Evolutionary conservation across 2,329 filamentous ascomycete genomes (phyloP).

Genomic region (Cephalotrichum gorgonifer): DNA sequence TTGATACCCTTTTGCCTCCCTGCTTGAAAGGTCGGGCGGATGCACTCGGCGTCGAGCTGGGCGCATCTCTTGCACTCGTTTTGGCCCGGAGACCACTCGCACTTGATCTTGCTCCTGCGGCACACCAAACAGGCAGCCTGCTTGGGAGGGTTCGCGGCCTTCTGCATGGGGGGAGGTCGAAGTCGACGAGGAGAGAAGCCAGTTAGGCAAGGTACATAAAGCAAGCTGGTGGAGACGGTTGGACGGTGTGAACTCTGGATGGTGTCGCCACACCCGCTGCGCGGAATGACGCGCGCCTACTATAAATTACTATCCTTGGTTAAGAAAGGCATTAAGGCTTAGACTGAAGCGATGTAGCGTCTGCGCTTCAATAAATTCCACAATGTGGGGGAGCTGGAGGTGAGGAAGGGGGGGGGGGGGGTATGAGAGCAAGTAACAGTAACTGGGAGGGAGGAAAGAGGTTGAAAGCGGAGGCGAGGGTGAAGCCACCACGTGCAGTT

Average conservation of each 20-base stretch:
- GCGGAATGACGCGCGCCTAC: neutral
- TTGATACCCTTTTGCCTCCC: conserved; percentile 68
- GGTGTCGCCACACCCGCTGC: neutral
- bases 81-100: conserved; percentile 43
- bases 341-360: neutral
- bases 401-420: neutral
- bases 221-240: neutral
- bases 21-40: conserved; percentile 63
- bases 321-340: neutral
- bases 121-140: conserved; percentile 53
- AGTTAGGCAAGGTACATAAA: neutral
- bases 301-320: neutral
- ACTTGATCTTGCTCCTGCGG: conserved; percentile 58
- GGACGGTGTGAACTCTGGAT: neutral
- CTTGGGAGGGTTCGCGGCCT: conserved; percentile 11
- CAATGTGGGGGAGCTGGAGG: too few species aligned
- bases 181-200: neutral
- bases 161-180: neutral
- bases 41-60: conserved; percentile 48
- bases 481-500: neutral
- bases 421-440: neutral
- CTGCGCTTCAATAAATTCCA: neutral
- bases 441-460: neutral
- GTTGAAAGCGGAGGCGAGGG: neutral
- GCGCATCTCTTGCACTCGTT: conserved; percentile 50